Conservation (phyloP, 139 green algal genomes). For the Yamagishiella unicocca region DNA sequence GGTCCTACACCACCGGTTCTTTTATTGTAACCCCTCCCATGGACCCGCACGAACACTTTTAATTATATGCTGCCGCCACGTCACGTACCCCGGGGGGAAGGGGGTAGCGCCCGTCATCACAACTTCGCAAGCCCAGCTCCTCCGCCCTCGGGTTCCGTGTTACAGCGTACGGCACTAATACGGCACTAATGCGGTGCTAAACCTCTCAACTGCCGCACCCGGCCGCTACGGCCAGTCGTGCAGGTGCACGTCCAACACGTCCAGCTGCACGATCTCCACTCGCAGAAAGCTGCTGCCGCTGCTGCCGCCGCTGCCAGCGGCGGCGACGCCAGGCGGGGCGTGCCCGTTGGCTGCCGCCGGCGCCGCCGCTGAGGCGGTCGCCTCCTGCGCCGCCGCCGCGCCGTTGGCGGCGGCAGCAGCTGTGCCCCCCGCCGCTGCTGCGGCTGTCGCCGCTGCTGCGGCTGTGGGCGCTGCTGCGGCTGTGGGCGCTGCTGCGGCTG, state of each 20-base stretch:
- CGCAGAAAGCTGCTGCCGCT: background rate
- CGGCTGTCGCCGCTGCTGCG: background rate
- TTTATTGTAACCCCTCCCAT: too few species aligned
- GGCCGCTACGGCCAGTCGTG: conserved; percentile 56
- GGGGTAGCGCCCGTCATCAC: too few species aligned
- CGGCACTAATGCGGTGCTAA: too few species aligned
- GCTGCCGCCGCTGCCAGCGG: background rate
- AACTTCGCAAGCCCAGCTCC: too few species aligned
- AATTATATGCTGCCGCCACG: too few species aligned
- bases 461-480: background rate
- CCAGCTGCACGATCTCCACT: conserved; percentile 70
- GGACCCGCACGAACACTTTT: too few species aligned
- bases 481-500: background rate
- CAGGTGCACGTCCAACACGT: conserved; percentile 76
- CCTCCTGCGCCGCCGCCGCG: background rate
- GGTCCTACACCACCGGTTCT: too few species aligned
- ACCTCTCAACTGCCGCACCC: too few species aligned
- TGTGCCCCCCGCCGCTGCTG: background rate
- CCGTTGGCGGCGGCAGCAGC: background rate
- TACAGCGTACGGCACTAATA: too few species aligned
- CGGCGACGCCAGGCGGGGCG: background rate
- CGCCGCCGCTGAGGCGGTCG: background rate
- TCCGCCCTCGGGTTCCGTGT: too few species aligned
- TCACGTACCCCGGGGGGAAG: too few species aligned
- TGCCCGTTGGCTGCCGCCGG: background rate